Evolutionary conservation across 768 basidiomycete species (phyloP).

Genomic region (Boletus subcaerulescens): DNA sequence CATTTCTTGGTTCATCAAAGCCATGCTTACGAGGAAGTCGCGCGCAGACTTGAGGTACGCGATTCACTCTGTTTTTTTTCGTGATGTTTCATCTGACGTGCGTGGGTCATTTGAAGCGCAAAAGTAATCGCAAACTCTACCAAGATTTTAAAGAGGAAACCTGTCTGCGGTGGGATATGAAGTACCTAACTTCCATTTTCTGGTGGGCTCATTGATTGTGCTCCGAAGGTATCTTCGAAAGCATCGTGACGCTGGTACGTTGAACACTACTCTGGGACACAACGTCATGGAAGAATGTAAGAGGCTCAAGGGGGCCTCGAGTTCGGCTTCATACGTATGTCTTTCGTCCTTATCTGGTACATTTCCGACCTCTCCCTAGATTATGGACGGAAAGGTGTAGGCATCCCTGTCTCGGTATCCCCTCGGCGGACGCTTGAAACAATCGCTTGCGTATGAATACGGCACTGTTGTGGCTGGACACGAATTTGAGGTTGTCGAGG

Average conservation of each 20-base stretch:
- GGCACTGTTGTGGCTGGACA: too few species aligned
- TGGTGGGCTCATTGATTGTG: neutral
- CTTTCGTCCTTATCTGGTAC: neutral
- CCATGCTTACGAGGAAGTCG: constrained; percentile 75
- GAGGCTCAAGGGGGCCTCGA: constrained; percentile 51
- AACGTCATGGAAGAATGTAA: constrained; percentile 64
- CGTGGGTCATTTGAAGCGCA: constrained; percentile 45
- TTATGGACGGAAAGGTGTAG: constrained; percentile 22
- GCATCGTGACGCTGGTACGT: constrained; percentile 48
- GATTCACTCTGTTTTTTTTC: neutral
- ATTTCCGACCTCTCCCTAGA: constrained; percentile 7
- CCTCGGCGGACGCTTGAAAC: neutral
- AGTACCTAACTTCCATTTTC: neutral
- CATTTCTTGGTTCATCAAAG: constrained; percentile 90
- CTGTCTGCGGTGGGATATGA: constrained; percentile 52
- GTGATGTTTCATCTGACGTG: neutral
- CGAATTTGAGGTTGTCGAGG: too few species aligned
- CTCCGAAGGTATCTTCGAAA: constrained; percentile 56
- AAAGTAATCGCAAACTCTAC: constrained; percentile 73
- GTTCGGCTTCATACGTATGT: constrained; percentile 30
- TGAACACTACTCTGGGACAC: constrained; percentile 48
- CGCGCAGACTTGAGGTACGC: constrained; percentile 64
- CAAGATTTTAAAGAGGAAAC: constrained; percentile 76
- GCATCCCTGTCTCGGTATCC: neutral
- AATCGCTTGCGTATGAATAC: too few species aligned